Percentiles rank a stretch among this genome's conserved stretches.
Conservation (phyloP, 208 protist genomes). For the Balamuthia mandrillaris region DNA sequence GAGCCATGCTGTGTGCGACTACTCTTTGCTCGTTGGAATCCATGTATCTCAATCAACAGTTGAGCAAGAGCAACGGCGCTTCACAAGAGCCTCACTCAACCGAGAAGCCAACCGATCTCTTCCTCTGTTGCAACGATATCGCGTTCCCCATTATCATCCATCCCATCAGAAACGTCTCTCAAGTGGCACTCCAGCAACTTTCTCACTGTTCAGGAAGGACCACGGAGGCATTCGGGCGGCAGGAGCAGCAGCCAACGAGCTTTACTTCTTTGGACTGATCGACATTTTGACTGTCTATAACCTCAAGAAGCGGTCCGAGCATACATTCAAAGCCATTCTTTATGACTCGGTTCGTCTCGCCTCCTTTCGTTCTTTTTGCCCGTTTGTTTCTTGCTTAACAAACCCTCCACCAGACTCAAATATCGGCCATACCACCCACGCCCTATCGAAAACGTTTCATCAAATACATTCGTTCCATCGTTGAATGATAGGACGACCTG, state of each 20-base stretch:
- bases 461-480: background rate
- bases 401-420: background rate
- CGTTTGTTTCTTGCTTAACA: background rate
- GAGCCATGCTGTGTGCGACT: conserved; percentile 2
- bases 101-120: background rate
- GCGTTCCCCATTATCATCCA: no score
- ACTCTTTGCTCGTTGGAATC: conserved; percentile 2
- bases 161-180: no score
- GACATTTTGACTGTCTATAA: background rate
- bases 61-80: no score
- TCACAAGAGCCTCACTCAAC: background rate
- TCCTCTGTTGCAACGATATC: no score
- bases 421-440: background rate
- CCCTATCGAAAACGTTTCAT: background rate
- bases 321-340: conserved; percentile 8
- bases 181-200: no score
- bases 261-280: conserved; percentile 18
- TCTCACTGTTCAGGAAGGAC: background rate
- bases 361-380: background rate
- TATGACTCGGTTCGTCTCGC: background rate
- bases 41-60: background rate
- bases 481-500: no score
- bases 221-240: background rate
- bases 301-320: conserved; percentile 30
- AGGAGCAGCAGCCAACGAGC: background rate